These are phyloP conservation scores for Fragilaria crotonensis DNA, from an alignment of 108 stramenopile genomes.

Conservation along the genomic window DNA sequence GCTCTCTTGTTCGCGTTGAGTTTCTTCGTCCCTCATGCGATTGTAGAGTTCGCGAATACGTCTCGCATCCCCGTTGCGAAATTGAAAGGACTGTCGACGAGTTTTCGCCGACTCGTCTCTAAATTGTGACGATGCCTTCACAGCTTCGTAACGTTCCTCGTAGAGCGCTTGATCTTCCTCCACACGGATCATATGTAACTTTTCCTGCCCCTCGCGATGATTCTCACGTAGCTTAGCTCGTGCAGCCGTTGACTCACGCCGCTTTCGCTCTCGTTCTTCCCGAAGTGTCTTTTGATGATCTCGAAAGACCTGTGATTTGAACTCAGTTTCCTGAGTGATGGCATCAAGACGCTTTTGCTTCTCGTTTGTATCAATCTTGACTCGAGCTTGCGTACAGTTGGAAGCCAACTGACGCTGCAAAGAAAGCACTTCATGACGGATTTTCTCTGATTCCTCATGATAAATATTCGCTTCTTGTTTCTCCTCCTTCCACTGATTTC, in stretches of 20 bases:
- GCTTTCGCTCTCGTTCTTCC: constrained; percentile 52
- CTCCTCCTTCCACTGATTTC: constrained; percentile 54
- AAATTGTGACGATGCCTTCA: constrained; percentile 31
- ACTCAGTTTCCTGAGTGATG: constrained; percentile 56
- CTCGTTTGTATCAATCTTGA: constrained; percentile 29
- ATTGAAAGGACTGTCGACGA: constrained; percentile 65
- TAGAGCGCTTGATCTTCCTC: constrained; percentile 58
- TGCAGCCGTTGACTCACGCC: constrained; percentile 49
- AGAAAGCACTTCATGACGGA: constrained; percentile 42
- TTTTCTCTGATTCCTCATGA: constrained; percentile 46
- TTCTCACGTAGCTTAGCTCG: constrained; percentile 57
- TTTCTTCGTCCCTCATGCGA: constrained; percentile 32
- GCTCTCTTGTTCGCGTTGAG: constrained; percentile 38
- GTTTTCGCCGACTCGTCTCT: constrained; percentile 34
- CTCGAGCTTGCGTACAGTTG: constrained; percentile 43
- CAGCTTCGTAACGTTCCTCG: constrained; percentile 54
- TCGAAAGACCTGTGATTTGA: constrained; percentile 69
- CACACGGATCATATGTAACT: constrained; percentile 26
- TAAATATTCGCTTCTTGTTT: constrained; percentile 43
- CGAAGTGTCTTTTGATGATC: constrained; percentile 73
- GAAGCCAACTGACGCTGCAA: constrained; percentile 58
- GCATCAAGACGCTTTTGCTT: constrained; percentile 28
- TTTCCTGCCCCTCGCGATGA: constrained; percentile 52
- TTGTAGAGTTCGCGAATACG: constrained; percentile 40
- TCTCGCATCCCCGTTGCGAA: constrained; percentile 57